Conservation (phyloP, 2,329 filamentous ascomycete genomes). For the Metarhizium sp. region DNA sequence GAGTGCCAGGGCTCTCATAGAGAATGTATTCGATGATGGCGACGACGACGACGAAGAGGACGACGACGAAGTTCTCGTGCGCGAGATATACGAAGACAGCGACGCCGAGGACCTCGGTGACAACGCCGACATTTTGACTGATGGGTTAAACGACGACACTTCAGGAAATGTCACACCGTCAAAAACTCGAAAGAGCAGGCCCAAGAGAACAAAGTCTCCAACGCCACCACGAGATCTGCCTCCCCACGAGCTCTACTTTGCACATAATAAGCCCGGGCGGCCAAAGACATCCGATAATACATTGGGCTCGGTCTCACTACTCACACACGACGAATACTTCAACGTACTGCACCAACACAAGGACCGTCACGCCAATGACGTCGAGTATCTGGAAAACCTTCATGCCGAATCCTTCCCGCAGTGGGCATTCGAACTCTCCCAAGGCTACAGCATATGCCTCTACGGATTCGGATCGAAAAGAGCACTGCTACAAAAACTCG, state of each 20-base stretch:
- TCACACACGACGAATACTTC: slow-evolving; percentile 92
- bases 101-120: slow-evolving; percentile 69
- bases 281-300: slow-evolving; percentile 83
- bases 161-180: slow-evolving; percentile 26
- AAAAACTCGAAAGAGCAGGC: slow-evolving; percentile 24
- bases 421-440: slow-evolving; percentile 82
- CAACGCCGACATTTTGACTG: slow-evolving; percentile 32
- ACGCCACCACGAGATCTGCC: slow-evolving; percentile 76
- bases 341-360: slow-evolving; percentile 48
- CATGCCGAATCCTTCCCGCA: slow-evolving; percentile 80
- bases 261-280: slow-evolving; percentile 75
- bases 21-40: slow-evolving; percentile 55
- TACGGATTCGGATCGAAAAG: slow-evolving; percentile 93
- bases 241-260: slow-evolving; percentile 86
- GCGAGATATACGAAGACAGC: slow-evolving; percentile 39
- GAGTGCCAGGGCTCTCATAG: slow-evolving; percentile 67
- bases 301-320: slow-evolving; percentile 60
- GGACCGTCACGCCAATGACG: slow-evolving; percentile 62
- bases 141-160: slow-evolving; percentile 10
- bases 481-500: slow-evolving; percentile 64
- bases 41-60: slow-evolving; percentile 60
- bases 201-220: slow-evolving; percentile 46
- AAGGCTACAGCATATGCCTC: slow-evolving; percentile 81
- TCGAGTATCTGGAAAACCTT: slow-evolving; percentile 61
- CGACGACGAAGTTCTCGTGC: slow-evolving; percentile 9